Conservation (phyloP, 1,284 basidiomycete species). For the Taiwanofungus camphoratus region DNA sequence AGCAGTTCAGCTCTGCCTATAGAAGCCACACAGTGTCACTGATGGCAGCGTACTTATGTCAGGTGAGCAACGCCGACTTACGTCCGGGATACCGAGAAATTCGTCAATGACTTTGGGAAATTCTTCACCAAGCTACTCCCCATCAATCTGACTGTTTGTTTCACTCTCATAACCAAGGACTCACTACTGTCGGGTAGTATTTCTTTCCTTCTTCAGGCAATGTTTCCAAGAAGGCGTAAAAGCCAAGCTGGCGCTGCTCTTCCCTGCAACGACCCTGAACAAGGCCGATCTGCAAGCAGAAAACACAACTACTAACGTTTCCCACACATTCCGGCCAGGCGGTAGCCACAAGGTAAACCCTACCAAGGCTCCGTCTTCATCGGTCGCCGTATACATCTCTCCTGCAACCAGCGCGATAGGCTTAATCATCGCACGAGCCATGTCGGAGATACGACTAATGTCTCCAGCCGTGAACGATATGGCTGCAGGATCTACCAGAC, state of each 20-base stretch:
- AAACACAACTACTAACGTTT: neutral
- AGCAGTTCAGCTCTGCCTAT: slow-evolving; percentile 9
- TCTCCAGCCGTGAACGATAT: slow-evolving; percentile 15
- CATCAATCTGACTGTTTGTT: neutral
- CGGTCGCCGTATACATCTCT: slow-evolving; percentile 12
- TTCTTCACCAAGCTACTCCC: slow-evolving; percentile 6
- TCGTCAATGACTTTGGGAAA: slow-evolving; percentile 9
- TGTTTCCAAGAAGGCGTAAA: neutral
- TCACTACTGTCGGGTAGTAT: slow-evolving; percentile 1
- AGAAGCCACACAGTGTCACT: no score
- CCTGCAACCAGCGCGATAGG: slow-evolving; percentile 10
- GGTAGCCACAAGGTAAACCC: slow-evolving; percentile 11
- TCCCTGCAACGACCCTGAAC: neutral
- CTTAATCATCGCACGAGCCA: slow-evolving; percentile 13
- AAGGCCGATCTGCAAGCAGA: neutral
- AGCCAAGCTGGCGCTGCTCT: slow-evolving; percentile 4
- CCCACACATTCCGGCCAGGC: neutral
- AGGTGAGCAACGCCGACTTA: neutral
- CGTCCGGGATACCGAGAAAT: slow-evolving; percentile 1
- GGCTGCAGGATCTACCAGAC: slow-evolving; percentile 10
- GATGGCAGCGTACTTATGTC: no score
- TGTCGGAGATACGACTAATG: slow-evolving; percentile 6
- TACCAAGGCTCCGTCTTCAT: slow-evolving; percentile 11
- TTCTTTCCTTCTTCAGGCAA: slow-evolving; percentile 4
- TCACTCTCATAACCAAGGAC: no score